These are phyloP conservation scores for Zygnema circumcarinatum DNA, from an alignment of 139 green algal genomes.

Conservation along the genomic window DNA sequence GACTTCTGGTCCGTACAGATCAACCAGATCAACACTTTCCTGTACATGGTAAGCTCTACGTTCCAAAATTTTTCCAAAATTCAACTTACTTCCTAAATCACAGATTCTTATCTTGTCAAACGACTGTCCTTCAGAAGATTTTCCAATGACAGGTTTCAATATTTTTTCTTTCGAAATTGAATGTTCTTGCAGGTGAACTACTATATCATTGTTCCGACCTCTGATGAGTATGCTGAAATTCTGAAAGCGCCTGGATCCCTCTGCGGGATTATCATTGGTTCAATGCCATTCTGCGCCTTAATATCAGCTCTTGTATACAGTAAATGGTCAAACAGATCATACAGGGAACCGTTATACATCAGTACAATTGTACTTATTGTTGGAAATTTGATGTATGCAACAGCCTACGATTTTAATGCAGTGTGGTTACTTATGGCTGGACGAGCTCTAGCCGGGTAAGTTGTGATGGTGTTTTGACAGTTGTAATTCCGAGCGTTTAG, in stretches of 20 bases:
- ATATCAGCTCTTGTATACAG: conserved; percentile 62
- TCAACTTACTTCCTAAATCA: not conserved
- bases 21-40: conserved; percentile 63
- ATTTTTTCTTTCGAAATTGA: no score
- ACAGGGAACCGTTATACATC: conserved; percentile 43
- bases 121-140: no score
- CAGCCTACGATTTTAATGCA: conserved; percentile 54
- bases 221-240: conserved; percentile 52
- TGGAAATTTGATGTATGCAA: conserved; percentile 56
- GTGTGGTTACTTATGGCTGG: conserved; percentile 46
- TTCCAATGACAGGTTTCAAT: no score
- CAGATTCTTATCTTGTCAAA: no score
- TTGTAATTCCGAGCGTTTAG: not conserved
- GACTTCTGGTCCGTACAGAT: conserved; percentile 44
- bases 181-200: conserved; percentile 58
- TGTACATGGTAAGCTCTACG: conserved; percentile 58
- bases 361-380: conserved; percentile 55
- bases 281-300: conserved; percentile 37
- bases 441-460: conserved; percentile 43
- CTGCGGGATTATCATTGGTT: conserved; percentile 57
- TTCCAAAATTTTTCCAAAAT: not conserved
- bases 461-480: not conserved
- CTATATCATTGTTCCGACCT: conserved; percentile 61
- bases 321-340: conserved; percentile 60
- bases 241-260: conserved; percentile 45